These are phyloP conservation scores for Colletotrichum sp. DNA, from an alignment of 2,329 filamentous ascomycete genomes.

Conservation along the genomic window DNA sequence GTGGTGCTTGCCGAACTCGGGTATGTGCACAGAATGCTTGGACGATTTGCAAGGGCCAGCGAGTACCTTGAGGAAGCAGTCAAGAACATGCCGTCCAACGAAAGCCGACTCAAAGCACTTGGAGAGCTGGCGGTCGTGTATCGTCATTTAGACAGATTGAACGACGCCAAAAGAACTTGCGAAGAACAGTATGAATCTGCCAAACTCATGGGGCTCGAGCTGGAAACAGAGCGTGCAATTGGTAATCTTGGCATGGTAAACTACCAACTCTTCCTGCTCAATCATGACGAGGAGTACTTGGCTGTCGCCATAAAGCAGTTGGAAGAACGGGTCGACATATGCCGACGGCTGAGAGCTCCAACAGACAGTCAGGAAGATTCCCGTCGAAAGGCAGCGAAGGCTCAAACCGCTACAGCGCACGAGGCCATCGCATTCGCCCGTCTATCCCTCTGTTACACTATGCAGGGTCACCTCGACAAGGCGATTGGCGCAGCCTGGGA, in stretches of 20 bases:
- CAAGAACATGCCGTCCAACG: not conserved
- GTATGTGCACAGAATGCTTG: not conserved
- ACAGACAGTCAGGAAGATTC: not conserved
- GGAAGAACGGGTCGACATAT: not conserved
- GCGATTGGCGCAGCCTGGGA: conserved; percentile 25
- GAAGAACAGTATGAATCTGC: conserved; percentile 32
- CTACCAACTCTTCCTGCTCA: conserved; percentile 33
- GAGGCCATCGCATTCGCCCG: conserved; percentile 34
- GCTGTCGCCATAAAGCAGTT: conserved; percentile 28
- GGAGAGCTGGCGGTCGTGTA: conserved; percentile 38
- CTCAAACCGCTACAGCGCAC: conserved; percentile 10
- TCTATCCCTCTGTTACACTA: conserved; percentile 36
- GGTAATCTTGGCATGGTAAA: conserved; percentile 41
- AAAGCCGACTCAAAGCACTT: not conserved
- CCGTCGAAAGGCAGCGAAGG: not conserved
- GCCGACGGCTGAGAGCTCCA: not conserved
- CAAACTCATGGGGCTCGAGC: conserved; percentile 24
- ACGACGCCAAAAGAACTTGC: conserved; percentile 30
- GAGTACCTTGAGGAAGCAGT: not conserved
- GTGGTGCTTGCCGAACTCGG: not conserved
- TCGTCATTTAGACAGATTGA: conserved; percentile 31
- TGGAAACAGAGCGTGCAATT: conserved; percentile 32
- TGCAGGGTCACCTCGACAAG: conserved; percentile 22
- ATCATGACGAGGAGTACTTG: conserved; percentile 24
- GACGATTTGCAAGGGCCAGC: not conserved